Evolutionary conservation across 2,329 filamentous ascomycete species (phyloP).

Genomic region (Colletotrichum plurivorum): DNA sequence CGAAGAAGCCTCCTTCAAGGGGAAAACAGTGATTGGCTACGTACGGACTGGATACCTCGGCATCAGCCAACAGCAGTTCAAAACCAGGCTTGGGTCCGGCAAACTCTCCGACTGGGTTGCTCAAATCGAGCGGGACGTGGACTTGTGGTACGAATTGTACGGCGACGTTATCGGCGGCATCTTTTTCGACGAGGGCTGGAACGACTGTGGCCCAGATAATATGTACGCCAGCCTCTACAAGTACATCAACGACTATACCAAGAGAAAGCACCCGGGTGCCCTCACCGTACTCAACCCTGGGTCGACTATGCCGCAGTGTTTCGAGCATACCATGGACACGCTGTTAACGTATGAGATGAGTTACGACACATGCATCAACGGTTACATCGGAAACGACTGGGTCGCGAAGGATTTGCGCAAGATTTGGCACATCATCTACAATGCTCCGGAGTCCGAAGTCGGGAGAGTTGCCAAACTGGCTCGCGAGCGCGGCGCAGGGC

Average conservation of each 20-base stretch:
- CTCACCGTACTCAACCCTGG: conserved; percentile 46
- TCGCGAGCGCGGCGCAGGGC: conserved; percentile 16
- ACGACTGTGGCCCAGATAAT: conserved; percentile 46
- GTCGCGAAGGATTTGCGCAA: conserved; percentile 47
- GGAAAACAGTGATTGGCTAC: conserved; percentile 34
- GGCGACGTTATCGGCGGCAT: conserved; percentile 47
- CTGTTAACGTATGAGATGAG: conserved; percentile 48
- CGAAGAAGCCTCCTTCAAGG: conserved; percentile 6
- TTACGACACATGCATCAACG: conserved; percentile 45
- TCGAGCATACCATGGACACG: conserved; percentile 50
- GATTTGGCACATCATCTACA: conserved; percentile 51
- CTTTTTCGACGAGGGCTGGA: conserved; percentile 51
- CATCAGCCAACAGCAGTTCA: conserved; percentile 40
- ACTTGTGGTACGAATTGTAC: conserved; percentile 46
- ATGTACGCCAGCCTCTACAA: conserved; percentile 47
- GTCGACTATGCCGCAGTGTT: conserved; percentile 45
- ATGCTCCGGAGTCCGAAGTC: conserved; percentile 41
- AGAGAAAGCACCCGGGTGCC: conserved; percentile 44
- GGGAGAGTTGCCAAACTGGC: conserved; percentile 23
- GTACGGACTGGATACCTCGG: conserved; percentile 37
- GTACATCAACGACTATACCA: conserved; percentile 45
- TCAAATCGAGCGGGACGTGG: conserved; percentile 46
- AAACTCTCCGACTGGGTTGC: conserved; percentile 43
- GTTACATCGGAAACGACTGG: conserved; percentile 46
- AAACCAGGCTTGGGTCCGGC: conserved; percentile 43